Percentiles rank a stretch among this genome's conserved stretches.
Evolutionary conservation across 805 yeast genomes (phyloP).

Genomic region (Metschnikowia borealis): DNA sequence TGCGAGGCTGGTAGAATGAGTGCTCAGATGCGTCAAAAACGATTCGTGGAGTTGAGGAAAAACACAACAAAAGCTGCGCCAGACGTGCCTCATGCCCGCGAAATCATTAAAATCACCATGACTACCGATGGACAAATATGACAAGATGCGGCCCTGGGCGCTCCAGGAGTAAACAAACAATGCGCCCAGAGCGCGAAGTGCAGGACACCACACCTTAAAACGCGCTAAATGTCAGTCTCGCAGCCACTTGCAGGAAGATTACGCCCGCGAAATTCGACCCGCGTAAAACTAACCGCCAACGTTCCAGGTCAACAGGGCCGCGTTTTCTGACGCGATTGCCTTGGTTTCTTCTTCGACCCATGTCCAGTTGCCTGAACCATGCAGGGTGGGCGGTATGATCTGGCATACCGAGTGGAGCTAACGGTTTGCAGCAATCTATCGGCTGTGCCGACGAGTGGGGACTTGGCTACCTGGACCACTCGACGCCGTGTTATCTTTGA

Average conservation of each 20-base stretch:
- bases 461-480: neutral
- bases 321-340: neutral
- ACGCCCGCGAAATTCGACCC: neutral
- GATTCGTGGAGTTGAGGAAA: conserved; percentile 1
- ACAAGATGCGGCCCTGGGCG: conserved; percentile 1
- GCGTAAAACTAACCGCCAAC: conserved; percentile 1
- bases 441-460: neutral
- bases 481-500: neutral
- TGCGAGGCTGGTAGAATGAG: conserved; percentile 1
- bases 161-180: conserved; percentile 4
- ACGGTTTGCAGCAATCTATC: neutral
- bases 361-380: neutral
- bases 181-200: conserved; percentile 2
- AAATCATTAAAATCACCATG: neutral
- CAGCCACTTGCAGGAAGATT: neutral
- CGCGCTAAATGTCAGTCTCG: neutral
- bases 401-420: neutral
- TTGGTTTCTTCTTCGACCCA: neutral
- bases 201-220: conserved; percentile 1
- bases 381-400: neutral
- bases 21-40: conserved; percentile 1
- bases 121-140: neutral
- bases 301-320: neutral
- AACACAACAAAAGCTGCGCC: conserved; percentile 1
- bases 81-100: conserved; percentile 2